These are phyloP conservation scores for Solanum hybrid DNA, from an alignment of 305 asterid species.

Conservation along the genomic window DNA sequence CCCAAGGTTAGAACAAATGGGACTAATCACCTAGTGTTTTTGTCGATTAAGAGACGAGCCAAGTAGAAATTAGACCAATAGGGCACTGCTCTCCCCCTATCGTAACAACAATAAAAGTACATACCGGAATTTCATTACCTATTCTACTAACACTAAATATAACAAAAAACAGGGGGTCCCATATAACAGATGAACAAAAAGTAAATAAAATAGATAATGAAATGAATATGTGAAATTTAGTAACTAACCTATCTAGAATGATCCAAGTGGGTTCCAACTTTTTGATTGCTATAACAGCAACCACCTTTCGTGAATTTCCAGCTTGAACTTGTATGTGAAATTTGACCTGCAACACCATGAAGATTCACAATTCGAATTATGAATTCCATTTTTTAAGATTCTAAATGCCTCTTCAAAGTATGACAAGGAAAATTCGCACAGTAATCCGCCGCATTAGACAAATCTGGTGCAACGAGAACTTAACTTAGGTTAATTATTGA, in stretches of 20 bases:
- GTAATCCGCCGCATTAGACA: background rate
- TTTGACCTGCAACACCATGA: slow-evolving; percentile 29
- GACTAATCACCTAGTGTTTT: too few species aligned
- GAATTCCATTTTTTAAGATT: background rate
- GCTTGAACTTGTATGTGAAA: slow-evolving; percentile 38
- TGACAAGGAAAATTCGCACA: background rate
- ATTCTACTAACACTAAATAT: too few species aligned
- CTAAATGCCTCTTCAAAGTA: background rate
- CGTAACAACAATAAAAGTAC: too few species aligned
- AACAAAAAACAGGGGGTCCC: background rate
- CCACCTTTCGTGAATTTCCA: slow-evolving; percentile 45
- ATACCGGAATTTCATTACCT: too few species aligned
- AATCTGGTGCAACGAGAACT: background rate
- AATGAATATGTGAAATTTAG: background rate
- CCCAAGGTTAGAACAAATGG: too few species aligned
- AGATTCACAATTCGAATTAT: background rate
- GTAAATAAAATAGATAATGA: background rate
- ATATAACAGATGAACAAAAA: background rate
- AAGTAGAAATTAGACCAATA: too few species aligned
- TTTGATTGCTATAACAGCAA: slow-evolving; percentile 35
- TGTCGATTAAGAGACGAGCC: too few species aligned
- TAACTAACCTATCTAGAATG: slow-evolving; percentile 56
- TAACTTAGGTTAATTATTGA: too few species aligned
- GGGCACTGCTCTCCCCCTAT: too few species aligned
- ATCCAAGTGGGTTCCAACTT: slow-evolving; percentile 44